phyloP scores from a whole-genome alignment of 2,329 filamentous ascomycete species.

The Fusarium sp. region DNA sequence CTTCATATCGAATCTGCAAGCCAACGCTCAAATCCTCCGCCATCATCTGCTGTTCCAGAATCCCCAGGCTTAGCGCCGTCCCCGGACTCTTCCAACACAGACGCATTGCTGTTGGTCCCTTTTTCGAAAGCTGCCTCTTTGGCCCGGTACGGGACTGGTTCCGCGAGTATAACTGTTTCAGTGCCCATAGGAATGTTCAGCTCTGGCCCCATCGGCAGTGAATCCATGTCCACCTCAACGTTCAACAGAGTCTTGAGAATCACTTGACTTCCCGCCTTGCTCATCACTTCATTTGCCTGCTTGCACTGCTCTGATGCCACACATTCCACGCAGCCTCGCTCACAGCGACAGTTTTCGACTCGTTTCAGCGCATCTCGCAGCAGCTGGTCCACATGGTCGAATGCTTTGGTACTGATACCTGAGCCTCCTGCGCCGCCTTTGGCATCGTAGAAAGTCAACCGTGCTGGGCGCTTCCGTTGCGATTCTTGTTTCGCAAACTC shows the following conservation, averaged over 20 bases:
- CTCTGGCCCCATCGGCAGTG: constrained; percentile 87
- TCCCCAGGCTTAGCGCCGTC: constrained; percentile 15
- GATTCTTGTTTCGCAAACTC: constrained; percentile 81
- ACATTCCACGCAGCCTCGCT: constrained; percentile 88
- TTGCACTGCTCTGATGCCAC: constrained; percentile 87
- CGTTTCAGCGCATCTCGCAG: constrained; percentile 80
- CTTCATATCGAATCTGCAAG: constrained; percentile 37
- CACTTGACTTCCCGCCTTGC: constrained; percentile 86
- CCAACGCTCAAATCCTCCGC: constrained; percentile 47
- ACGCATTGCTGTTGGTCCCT: background rate
- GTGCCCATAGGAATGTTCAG: constrained; percentile 75
- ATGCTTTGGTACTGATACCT: constrained; percentile 91
- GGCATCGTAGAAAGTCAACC: constrained; percentile 93
- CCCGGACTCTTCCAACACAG: constrained; percentile 16
- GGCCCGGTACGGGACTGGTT: constrained; percentile 66
- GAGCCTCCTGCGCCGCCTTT: constrained; percentile 87
- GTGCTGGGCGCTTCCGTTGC: constrained; percentile 82
- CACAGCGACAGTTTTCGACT: constrained; percentile 80
- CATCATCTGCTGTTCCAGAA: constrained; percentile 23
- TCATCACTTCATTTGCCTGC: constrained; percentile 91
- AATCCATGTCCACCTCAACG: constrained; percentile 82
- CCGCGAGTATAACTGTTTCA: constrained; percentile 83
- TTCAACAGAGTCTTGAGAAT: constrained; percentile 81
- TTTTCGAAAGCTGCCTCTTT: constrained; percentile 21
- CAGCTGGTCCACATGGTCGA: constrained; percentile 88